Conservation (phyloP, 495 filamentous ascomycete genomes). For the Terfezia boudieri region DNA sequence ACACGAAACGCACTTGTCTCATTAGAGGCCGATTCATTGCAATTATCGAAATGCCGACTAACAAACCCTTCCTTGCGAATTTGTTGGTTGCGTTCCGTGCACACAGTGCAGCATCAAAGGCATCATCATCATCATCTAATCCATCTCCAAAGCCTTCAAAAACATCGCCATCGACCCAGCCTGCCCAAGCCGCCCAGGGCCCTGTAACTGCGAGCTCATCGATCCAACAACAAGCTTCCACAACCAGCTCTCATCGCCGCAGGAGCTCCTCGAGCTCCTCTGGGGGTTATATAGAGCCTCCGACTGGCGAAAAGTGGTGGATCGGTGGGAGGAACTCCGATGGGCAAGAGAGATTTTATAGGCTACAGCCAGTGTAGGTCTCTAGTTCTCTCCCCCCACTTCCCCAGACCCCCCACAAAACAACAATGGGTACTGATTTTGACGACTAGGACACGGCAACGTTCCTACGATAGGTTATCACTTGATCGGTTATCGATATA, state of each 20-base stretch:
- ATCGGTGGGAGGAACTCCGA: conserved; percentile 45
- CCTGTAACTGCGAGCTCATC: conserved; percentile 10
- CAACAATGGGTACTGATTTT: not conserved
- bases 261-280: conserved; percentile 40
- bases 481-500: conserved; percentile 16
- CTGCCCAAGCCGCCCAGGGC: conserved; percentile 6
- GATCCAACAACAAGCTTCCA: conserved; percentile 17
- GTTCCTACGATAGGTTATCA: conserved; percentile 18
- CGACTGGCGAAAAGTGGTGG: conserved; percentile 51
- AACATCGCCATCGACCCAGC: conserved; percentile 15
- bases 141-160: conserved; percentile 20
- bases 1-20: not conserved
- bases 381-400: not conserved
- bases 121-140: conserved; percentile 23
- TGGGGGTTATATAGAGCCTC: conserved; percentile 37
- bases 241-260: conserved; percentile 21
- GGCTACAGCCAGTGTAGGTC: conserved; percentile 21
- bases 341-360: conserved; percentile 51
- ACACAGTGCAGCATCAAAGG: conserved; percentile 28
- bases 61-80: conserved; percentile 51
- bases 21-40: too few relatives aligned
- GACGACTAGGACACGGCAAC: conserved; percentile 5
- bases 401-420: too few relatives aligned
- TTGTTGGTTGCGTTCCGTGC: conserved; percentile 52
- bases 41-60: conserved; percentile 31